Conservation (phyloP, 2,329 filamentous ascomycete species). For the Nigrospora osmanthi region DNA sequence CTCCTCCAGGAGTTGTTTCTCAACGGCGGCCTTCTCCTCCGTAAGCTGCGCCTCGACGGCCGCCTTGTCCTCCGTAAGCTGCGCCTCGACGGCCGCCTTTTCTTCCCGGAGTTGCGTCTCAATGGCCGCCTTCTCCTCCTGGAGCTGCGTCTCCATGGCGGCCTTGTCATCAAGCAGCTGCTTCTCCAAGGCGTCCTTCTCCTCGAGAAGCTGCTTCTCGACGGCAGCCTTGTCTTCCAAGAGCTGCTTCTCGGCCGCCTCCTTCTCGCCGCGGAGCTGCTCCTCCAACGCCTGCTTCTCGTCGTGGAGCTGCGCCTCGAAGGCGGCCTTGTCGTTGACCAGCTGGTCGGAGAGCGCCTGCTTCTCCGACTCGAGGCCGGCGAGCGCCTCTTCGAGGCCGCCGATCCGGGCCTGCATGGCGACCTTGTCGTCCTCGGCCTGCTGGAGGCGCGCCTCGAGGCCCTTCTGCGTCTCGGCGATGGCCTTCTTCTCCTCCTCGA, state of each 20-base stretch:
- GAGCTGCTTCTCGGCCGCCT: conserved; percentile 5
- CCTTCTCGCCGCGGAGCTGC: conserved; percentile 8
- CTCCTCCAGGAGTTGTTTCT: conserved; percentile 8
- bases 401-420: conserved; percentile 1
- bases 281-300: conserved; percentile 18
- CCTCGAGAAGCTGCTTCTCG: conserved; percentile 8
- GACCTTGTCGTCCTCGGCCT: conserved; percentile 13
- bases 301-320: conserved; percentile 11
- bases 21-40: conserved; percentile 9
- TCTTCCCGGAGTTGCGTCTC: conserved; percentile 9
- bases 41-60: conserved; percentile 13
- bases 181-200: conserved; percentile 2
- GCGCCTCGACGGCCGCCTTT: conserved; percentile 8
- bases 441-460: conserved; percentile 18
- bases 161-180: conserved; percentile 16
- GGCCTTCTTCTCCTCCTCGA: conserved; percentile 12
- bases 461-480: conserved; percentile 18
- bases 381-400: conserved; percentile 4
- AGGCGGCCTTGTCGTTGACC: conserved; percentile 2
- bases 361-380: conserved; percentile 2
- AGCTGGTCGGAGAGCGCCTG: background rate
- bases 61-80: conserved; percentile 9
- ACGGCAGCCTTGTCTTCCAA: conserved; percentile 16
- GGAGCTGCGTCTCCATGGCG: conserved; percentile 14
- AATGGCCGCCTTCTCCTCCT: conserved; percentile 16